Percentiles rank a stretch among this genome's conserved stretches.
These are phyloP conservation scores for Xylariomycetidae sp. DNA, from an alignment of 2,329 filamentous ascomycete genomes.

Conservation along the genomic window DNA sequence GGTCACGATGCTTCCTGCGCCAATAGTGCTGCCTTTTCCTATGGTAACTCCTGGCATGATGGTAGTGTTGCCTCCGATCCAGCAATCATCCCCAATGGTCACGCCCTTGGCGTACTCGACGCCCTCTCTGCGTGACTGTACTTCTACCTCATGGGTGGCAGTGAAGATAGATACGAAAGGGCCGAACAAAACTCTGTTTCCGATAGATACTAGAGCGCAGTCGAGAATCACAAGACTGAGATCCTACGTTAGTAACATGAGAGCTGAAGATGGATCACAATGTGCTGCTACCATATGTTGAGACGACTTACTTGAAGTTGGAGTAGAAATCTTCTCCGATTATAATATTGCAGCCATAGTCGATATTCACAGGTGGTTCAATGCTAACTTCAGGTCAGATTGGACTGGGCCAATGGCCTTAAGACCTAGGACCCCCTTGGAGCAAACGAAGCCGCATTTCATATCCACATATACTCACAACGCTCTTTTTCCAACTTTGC, in stretches of 20 bases:
- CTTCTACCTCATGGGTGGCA: slow-evolving; percentile 67
- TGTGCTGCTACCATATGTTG: too few relatives aligned
- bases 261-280: slow-evolving; percentile 4
- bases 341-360: slow-evolving; percentile 63
- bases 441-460: too few relatives aligned
- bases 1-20: slow-evolving; percentile 46
- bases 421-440: not conserved
- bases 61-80: slow-evolving; percentile 46
- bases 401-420: not conserved
- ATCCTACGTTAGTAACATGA: slow-evolving; percentile 2
- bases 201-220: slow-evolving; percentile 66
- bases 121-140: slow-evolving; percentile 40
- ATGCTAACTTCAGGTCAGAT: too few relatives aligned
- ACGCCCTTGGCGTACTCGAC: slow-evolving; percentile 44
- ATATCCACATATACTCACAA: too few relatives aligned
- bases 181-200: slow-evolving; percentile 66
- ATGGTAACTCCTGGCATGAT: slow-evolving; percentile 51
- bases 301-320: slow-evolving; percentile 48
- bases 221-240: slow-evolving; percentile 61
- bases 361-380: slow-evolving; percentile 57
- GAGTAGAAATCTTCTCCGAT: slow-evolving; percentile 61
- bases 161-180: slow-evolving; percentile 68
- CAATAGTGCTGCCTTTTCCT: slow-evolving; percentile 47
- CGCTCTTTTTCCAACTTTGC: slow-evolving; percentile 43
- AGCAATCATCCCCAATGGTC: slow-evolving; percentile 49